These are phyloP conservation scores for Aschersonia sp. DNA, from an alignment of 2,329 filamentous ascomycete species.

Conservation along the genomic window DNA sequence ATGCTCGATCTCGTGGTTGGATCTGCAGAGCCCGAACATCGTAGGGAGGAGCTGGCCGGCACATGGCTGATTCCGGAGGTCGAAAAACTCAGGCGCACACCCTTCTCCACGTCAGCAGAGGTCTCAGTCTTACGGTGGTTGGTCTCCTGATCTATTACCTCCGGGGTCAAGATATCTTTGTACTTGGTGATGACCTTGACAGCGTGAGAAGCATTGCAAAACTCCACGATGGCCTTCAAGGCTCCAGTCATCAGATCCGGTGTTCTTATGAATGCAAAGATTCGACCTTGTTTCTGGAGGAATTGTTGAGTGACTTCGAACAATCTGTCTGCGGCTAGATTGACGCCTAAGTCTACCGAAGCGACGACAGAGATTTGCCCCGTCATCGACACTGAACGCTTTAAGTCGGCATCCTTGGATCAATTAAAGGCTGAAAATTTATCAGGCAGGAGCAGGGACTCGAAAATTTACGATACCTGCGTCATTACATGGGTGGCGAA, in stretches of 20 bases:
- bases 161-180: slow-evolving; percentile 7
- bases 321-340: slow-evolving; percentile 17
- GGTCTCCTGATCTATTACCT: slow-evolving; percentile 10
- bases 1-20: neutral
- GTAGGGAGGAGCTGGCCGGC: slow-evolving; percentile 4
- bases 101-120: slow-evolving; percentile 6
- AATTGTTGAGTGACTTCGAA: slow-evolving; percentile 17
- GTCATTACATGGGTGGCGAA: slow-evolving; percentile 4
- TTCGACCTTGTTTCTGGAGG: slow-evolving; percentile 31
- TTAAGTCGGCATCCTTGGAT: neutral
- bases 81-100: slow-evolving; percentile 11
- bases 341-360: slow-evolving; percentile 6
- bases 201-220: slow-evolving; percentile 32
- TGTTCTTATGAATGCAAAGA: slow-evolving; percentile 35
- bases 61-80: slow-evolving; percentile 3
- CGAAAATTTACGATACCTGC: neutral
- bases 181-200: slow-evolving; percentile 23
- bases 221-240: slow-evolving; percentile 37
- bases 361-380: slow-evolving; percentile 17
- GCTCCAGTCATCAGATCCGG: slow-evolving; percentile 24
- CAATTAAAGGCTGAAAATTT: no score
- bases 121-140: neutral
- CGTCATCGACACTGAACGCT: slow-evolving; percentile 2
- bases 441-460: no score
- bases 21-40: slow-evolving; percentile 3